Evolutionary conservation across 192 early-diverging fungal species (phyloP).

Genomic region (Linnemannia exigua): DNA sequence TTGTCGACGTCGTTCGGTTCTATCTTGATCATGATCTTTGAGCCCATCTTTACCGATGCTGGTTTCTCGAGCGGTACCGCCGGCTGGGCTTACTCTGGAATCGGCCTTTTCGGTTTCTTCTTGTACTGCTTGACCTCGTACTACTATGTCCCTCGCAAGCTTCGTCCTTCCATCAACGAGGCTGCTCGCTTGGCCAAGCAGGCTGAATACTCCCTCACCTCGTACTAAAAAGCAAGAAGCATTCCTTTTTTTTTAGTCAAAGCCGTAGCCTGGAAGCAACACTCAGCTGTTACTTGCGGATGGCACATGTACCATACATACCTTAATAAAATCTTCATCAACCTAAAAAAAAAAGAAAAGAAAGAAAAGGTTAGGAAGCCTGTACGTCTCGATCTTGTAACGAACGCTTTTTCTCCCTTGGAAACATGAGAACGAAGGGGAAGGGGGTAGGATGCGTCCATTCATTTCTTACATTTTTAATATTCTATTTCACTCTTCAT

Average conservation of each 20-base stretch:
- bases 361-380: not conserved
- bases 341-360: slow-evolving; percentile 9
- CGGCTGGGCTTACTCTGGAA: slow-evolving; percentile 48
- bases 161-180: slow-evolving; percentile 53
- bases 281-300: not conserved
- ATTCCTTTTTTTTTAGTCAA: not conserved
- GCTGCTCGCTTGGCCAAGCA: slow-evolving; percentile 50
- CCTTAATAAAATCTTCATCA: slow-evolving; percentile 5
- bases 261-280: not conserved
- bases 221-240: slow-evolving; percentile 16
- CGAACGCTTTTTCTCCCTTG: too few species aligned
- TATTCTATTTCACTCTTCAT: too few species aligned
- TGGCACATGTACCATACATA: slow-evolving; percentile 14
- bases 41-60: slow-evolving; percentile 27
- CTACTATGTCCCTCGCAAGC: slow-evolving; percentile 46
- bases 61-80: slow-evolving; percentile 15
- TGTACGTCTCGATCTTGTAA: not conserved
- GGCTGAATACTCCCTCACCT: slow-evolving; percentile 31
- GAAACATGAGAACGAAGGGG: not conserved
- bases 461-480: too few species aligned
- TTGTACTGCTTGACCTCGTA: slow-evolving; percentile 37
- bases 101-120: slow-evolving; percentile 52
- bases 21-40: slow-evolving; percentile 47
- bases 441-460: too few species aligned
- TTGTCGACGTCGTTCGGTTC: slow-evolving; percentile 62